A percentile compares a stretch with the other conserved stretches of the same genome.
Conservation (phyloP, 2,329 filamentous ascomycete genomes). For the Chaetothyriales sp. region DNA sequence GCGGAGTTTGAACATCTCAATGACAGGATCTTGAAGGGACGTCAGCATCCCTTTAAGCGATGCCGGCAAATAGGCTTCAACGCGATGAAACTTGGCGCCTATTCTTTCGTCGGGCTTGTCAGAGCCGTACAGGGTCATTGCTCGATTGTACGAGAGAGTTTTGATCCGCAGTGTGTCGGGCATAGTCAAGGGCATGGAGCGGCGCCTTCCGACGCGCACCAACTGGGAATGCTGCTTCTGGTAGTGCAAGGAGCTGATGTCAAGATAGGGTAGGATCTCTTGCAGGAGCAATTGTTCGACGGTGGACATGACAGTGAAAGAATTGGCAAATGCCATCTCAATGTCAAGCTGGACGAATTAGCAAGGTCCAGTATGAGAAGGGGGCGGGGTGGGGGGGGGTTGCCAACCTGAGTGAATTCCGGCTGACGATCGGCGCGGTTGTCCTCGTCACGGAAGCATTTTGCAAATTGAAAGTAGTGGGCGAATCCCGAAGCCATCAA, state of each 20-base stretch:
- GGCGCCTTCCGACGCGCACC: neutral
- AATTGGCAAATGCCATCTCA: constrained; percentile 76
- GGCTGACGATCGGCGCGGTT: constrained; percentile 83
- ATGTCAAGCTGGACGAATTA: constrained; percentile 57
- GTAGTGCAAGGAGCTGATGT: neutral
- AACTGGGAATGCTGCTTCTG: neutral
- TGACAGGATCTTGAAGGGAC: constrained; percentile 49
- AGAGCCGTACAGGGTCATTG: constrained; percentile 67
- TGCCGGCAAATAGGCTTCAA: constrained; percentile 49
- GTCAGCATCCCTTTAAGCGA: constrained; percentile 66
- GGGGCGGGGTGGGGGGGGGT: neutral
- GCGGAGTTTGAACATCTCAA: constrained; percentile 60
- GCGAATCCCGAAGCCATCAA: constrained; percentile 80
- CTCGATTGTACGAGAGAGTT: constrained; percentile 50
- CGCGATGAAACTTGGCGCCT: constrained; percentile 49
- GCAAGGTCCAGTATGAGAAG: neutral
- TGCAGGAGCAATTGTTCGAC: constrained; percentile 27
- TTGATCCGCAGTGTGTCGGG: neutral
- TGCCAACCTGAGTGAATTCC: constrained; percentile 74
- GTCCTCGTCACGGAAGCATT: constrained; percentile 92
- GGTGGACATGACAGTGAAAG: constrained; percentile 52
- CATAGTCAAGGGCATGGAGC: neutral
- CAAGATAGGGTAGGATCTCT: constrained; percentile 11
- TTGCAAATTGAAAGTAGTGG: constrained; percentile 82
- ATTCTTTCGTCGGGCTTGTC: constrained; percentile 89